Evolutionary conservation across 1,284 basidiomycete species (phyloP).

Genomic region (Fomitopsis palustris): DNA sequence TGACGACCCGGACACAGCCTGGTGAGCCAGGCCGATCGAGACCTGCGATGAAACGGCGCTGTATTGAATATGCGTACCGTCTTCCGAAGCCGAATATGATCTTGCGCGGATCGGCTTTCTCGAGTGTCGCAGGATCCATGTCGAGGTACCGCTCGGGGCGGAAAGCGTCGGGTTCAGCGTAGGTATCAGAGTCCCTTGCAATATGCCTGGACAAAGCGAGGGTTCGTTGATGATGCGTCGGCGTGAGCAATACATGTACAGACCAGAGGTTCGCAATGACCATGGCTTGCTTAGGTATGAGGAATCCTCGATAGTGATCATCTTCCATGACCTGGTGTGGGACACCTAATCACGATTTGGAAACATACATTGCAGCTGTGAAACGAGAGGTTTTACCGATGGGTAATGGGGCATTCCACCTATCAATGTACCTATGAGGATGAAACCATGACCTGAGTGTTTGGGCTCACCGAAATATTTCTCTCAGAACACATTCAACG

Average conservation of each 20-base stretch:
- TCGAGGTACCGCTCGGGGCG: slow-evolving; percentile 19
- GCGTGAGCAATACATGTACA: too few species aligned
- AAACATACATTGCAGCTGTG: background rate
- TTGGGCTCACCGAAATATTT: slow-evolving; percentile 41
- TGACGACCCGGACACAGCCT: background rate
- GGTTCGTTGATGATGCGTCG: too few species aligned
- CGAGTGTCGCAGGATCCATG: slow-evolving; percentile 17
- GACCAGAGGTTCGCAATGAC: background rate
- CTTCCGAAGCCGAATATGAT: slow-evolving; percentile 33
- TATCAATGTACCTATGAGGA: background rate
- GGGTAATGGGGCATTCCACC: background rate
- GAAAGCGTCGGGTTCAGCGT: slow-evolving; percentile 9
- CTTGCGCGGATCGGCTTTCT: slow-evolving; percentile 23
- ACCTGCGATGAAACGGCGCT: too few species aligned
- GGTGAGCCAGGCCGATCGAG: background rate
- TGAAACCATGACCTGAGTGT: background rate
- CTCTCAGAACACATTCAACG: slow-evolving; percentile 46
- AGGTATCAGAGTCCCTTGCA: slow-evolving; percentile 1
- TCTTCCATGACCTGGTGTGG: slow-evolving; percentile 17
- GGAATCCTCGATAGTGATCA: slow-evolving; percentile 15
- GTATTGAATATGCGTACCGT: slow-evolving; percentile 30
- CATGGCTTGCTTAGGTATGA: slow-evolving; percentile 15
- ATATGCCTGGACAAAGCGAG: slow-evolving; percentile 11
- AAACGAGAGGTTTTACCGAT: background rate
- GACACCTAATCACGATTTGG: slow-evolving; percentile 6